Percentiles rank a stretch among this genome's conserved stretches.
These are phyloP conservation scores for Aspergillus brunneoviolaceus DNA, from an alignment of 2,329 filamentous ascomycete species.

Conservation along the genomic window DNA sequence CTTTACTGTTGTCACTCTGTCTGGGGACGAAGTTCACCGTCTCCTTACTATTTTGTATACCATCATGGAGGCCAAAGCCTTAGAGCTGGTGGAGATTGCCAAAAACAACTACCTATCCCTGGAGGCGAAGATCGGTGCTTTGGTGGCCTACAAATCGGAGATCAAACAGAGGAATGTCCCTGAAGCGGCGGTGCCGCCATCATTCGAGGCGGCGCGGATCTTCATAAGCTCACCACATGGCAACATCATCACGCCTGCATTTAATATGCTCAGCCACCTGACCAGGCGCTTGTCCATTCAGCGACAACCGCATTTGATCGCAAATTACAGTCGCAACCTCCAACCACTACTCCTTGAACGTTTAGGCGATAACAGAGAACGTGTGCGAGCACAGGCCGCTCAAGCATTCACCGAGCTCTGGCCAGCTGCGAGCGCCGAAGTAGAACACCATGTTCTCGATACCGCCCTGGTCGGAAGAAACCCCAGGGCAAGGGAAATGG, in stretches of 20 bases:
- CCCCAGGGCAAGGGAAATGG: constrained; percentile 77
- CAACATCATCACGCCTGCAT: constrained; percentile 75
- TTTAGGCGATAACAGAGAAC: constrained; percentile 85
- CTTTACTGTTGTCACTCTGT: constrained; percentile 16
- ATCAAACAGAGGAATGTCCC: constrained; percentile 94
- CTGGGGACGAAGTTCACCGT: constrained; percentile 14
- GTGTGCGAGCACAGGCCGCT: constrained; percentile 70
- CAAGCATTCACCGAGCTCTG: constrained; percentile 78
- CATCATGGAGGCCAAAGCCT: constrained; percentile 58
- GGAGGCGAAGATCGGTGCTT: constrained; percentile 68
- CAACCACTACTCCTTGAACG: constrained; percentile 77
- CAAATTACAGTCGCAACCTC: constrained; percentile 67
- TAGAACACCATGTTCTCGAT: constrained; percentile 78
- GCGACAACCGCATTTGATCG: constrained; percentile 70
- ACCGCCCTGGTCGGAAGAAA: constrained; percentile 77
- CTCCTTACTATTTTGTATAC: constrained; percentile 10
- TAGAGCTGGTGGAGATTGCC: constrained; percentile 53
- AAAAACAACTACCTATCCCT: constrained; percentile 65
- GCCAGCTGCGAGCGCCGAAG: constrained; percentile 65
- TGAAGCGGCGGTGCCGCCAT: constrained; percentile 64
- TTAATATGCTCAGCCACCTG: constrained; percentile 84
- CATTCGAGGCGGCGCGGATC: constrained; percentile 79
- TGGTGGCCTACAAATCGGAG: constrained; percentile 76
- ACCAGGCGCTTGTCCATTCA: constrained; percentile 83
- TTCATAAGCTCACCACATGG: constrained; percentile 76